phyloP scores from a whole-genome alignment of 176 grass and related monocot species.

The Pontederia crassipes region DNA sequence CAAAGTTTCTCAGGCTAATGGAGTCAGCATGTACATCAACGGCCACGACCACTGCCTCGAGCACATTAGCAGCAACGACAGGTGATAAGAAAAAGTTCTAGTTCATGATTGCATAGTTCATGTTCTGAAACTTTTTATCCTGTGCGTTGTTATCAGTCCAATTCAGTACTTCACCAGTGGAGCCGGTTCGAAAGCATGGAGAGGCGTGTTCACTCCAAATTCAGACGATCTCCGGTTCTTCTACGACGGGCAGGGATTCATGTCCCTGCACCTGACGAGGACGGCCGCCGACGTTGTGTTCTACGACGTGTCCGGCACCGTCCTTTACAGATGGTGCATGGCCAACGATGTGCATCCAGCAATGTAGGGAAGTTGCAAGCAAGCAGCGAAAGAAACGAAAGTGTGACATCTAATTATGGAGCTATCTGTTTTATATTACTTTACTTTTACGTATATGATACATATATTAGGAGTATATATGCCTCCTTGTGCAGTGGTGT shows the following conservation, averaged over 20 bases:
- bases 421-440: too few species aligned
- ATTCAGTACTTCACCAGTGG: slow-evolving; percentile 67
- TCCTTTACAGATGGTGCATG: slow-evolving; percentile 52
- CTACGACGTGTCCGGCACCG: slow-evolving; percentile 42
- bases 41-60: slow-evolving; percentile 71
- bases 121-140: background rate
- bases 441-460: too few species aligned
- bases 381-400: too few species aligned
- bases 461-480: too few species aligned
- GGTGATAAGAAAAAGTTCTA: slow-evolving; percentile 13
- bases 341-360: slow-evolving; percentile 19
- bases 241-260: slow-evolving; percentile 81
- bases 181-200: slow-evolving; percentile 81
- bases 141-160: slow-evolving; percentile 18
- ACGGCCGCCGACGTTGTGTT: slow-evolving; percentile 31
- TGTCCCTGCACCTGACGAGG: slow-evolving; percentile 50
- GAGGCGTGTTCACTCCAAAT: slow-evolving; percentile 36
- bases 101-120: background rate
- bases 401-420: too few species aligned
- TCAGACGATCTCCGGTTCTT: slow-evolving; percentile 59
- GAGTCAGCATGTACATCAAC: slow-evolving; percentile 55
- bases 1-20: slow-evolving; percentile 25
- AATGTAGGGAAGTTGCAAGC: background rate
- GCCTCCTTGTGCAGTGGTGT: too few species aligned
- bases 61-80: slow-evolving; percentile 73